Evolutionary conservation across 2,329 filamentous ascomycete species (phyloP), one percentile per base, ranked within the genome.

Genomic region (Colletotrichum kahawae): DNA sequence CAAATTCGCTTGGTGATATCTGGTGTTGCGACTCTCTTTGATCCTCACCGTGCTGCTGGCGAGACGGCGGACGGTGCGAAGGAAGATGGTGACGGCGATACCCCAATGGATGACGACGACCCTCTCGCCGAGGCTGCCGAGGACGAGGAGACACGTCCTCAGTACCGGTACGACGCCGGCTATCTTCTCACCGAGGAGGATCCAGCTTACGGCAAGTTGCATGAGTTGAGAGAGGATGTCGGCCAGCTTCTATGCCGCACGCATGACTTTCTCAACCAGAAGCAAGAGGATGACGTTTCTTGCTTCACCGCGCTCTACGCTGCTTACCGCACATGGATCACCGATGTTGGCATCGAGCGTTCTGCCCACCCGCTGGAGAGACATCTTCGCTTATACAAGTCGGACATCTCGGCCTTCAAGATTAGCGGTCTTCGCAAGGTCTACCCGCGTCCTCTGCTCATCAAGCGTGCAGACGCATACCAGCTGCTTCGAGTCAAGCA

Each of bases 281-380:
- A 96, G 76, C 96, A 98, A 82, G 95, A 98, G 82, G 97, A 99
- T 81, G 97, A 99, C 82, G 97, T 99, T 1, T 92, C 94, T 18
- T 98, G 95, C 84, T 99, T 99, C 85, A 98, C 95, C 29, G 92
- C 96, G 1, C 86, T 99, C 3, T 99, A 98, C 84, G 94, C 94
- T 27, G 95, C 96, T 2, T 99, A 98, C 83, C 91, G 95, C 57
- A 97, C 95, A 10, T 99, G 96, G 95, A 98, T 99, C 80, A 95
- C 98, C 2, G 97, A 99, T 80, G 96, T 99, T 54, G 97, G 97
- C 21, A 97, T 98, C 75, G 97, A 99, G 85, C 91, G 96, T 75
- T 98, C 96, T 21, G 96, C 97, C 1, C 97, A 98, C 82, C 95
- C 97, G 3, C 88, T 98, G 12, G 97, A 99, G 82, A 91, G 97